A percentile compares a stretch with the other conserved stretches of the same genome.
Conservation (phyloP, 73 alveolate species). For the Uronychia binucleata region DNA sequence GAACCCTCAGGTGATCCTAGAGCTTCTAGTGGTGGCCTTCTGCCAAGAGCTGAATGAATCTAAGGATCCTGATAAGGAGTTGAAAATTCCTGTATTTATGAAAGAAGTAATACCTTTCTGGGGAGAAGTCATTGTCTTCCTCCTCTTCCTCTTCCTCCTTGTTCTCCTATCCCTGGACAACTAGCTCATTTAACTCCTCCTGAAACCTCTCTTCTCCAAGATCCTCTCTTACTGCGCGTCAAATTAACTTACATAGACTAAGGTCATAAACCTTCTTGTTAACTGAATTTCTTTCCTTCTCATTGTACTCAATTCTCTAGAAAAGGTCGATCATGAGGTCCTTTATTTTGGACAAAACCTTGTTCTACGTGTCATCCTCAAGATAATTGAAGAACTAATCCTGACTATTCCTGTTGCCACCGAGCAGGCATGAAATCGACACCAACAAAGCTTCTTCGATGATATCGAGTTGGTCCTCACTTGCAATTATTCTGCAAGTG, state of each 20-base stretch:
- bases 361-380: conserved; percentile 46
- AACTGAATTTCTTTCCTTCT: conserved; percentile 19
- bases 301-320: conserved; percentile 41
- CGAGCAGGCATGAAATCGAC: conserved; percentile 60
- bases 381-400: conserved; percentile 42
- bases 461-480: conserved; percentile 22
- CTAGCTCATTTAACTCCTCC: not conserved
- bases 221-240: not conserved
- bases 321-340: conserved; percentile 35
- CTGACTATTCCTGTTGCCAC: conserved; percentile 58
- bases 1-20: conserved; percentile 64
- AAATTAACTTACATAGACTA: not conserved
- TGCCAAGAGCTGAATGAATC: conserved; percentile 67
- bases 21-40: conserved; percentile 70
- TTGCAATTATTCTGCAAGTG: conserved; percentile 28
- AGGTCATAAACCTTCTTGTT: conserved; percentile 9
- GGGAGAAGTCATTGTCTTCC: not conserved
- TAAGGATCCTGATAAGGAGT: conserved; percentile 15
- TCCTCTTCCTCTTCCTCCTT: conserved; percentile 17
- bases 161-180: not conserved
- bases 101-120: not conserved
- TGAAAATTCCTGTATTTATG: conserved; percentile 2
- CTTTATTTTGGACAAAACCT: conserved; percentile 28
- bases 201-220: not conserved
- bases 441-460: conserved; percentile 59